Percentiles rank a stretch among this genome's conserved stretches.
phyloP scores from a whole-genome alignment of 163 green algal species.

The Trebouxia gelatinosa region DNA sequence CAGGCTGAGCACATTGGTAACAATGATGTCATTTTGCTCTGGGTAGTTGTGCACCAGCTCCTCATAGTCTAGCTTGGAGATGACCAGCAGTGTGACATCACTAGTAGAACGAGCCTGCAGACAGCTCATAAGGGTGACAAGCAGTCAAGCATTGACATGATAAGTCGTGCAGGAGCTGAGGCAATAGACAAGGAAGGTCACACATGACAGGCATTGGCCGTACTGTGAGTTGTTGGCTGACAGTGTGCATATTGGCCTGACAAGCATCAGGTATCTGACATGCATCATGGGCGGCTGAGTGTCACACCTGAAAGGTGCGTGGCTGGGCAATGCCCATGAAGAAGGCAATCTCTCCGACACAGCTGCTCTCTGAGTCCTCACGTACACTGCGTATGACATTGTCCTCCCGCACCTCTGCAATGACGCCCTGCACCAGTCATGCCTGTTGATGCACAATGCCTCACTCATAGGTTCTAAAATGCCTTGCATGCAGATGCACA shows the following conservation, averaged over 20 bases:
- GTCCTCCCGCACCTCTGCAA: constrained; percentile 36
- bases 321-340: constrained; percentile 44
- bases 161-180: too few species aligned
- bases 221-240: neutral
- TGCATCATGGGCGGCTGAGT: neutral
- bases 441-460: neutral
- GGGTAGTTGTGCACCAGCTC: constrained; percentile 47
- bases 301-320: constrained; percentile 30
- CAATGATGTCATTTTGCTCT: constrained; percentile 50
- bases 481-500: too few species aligned
- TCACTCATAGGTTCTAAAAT: neutral
- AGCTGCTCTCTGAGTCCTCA: constrained; percentile 35
- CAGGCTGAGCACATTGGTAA: constrained; percentile 42
- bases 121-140: neutral
- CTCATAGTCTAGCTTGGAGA: constrained; percentile 42
- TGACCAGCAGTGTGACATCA: constrained; percentile 41
- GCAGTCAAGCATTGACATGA: too few species aligned
- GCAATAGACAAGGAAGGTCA: neutral
- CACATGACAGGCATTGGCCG: neutral
- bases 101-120: constrained; percentile 31
- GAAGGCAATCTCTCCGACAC: constrained; percentile 44
- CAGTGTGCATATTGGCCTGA: neutral
- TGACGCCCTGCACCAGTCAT: constrained; percentile 28
- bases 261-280: neutral
- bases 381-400: constrained; percentile 32